A percentile compares a stretch with the other conserved stretches of the same genome.
phyloP scores from a whole-genome alignment of 2,329 filamentous ascomycete genomes.

The Alternaria sp. region DNA sequence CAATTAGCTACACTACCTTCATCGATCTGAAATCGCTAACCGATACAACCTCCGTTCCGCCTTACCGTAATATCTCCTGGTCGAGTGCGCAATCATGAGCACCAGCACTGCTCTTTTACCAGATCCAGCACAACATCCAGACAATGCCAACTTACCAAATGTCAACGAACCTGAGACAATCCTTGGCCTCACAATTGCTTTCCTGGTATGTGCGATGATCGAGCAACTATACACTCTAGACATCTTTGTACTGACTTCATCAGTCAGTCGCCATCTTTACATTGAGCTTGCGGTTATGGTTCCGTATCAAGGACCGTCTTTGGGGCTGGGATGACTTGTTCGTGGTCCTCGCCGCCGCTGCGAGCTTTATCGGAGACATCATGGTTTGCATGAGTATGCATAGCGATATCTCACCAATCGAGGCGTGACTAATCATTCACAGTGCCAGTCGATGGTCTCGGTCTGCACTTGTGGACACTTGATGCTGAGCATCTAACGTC shows the following conservation, averaged over 20 bases:
- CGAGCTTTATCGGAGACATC: slow-evolving; percentile 35
- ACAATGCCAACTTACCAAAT: slow-evolving; percentile 40
- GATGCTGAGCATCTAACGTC: slow-evolving; percentile 13
- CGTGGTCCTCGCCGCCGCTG: slow-evolving; percentile 38
- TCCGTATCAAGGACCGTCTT: slow-evolving; percentile 37
- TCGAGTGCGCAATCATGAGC: slow-evolving; percentile 10
- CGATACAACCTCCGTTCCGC: background rate
- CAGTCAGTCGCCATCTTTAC: slow-evolving; percentile 39
- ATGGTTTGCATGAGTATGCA: slow-evolving; percentile 45
- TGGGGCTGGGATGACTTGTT: slow-evolving; percentile 50
- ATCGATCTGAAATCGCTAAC: background rate
- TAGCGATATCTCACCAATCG: background rate
- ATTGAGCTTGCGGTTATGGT: slow-evolving; percentile 41
- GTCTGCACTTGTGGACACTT: slow-evolving; percentile 44
- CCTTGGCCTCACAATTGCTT: slow-evolving; percentile 35
- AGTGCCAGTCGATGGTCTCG: slow-evolving; percentile 47
- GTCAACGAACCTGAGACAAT: slow-evolving; percentile 43
- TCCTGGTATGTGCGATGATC: slow-evolving; percentile 35
- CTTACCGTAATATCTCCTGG: background rate
- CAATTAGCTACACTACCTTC: slow-evolving; percentile 5
- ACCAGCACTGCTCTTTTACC: background rate
- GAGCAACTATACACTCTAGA: background rate
- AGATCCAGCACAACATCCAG: slow-evolving; percentile 28
- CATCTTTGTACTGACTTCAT: slow-evolving; percentile 6
- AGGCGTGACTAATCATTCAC: slow-evolving; percentile 8